Evolutionary conservation across 140 eudicot species (phyloP).

Genomic region (Ambrosia hybrid): DNA sequence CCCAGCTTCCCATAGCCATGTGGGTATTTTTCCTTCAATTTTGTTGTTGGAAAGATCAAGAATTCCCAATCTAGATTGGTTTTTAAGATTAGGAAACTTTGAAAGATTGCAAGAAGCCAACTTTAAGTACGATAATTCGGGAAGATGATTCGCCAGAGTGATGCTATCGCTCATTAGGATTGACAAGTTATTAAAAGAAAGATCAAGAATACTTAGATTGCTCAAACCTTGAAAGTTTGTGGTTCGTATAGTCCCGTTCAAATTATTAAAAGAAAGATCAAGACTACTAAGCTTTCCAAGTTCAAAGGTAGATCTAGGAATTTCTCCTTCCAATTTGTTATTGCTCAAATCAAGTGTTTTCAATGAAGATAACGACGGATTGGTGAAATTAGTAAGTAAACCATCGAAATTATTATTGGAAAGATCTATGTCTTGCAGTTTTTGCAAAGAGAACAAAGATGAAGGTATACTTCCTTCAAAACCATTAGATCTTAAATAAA

Average conservation of each 20-base stretch:
- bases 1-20: conserved; percentile 47
- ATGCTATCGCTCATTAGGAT: conserved; percentile 11
- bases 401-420: conserved; percentile 46
- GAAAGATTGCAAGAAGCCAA: conserved; percentile 49
- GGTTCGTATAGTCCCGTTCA: conserved; percentile 29
- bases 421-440: conserved; percentile 27
- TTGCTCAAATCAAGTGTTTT: conserved; percentile 38
- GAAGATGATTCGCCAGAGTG: conserved; percentile 15
- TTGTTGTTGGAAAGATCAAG: conserved; percentile 56
- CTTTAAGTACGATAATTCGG: conserved; percentile 15
- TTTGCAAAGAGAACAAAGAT: background rate
- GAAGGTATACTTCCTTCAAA: conserved; percentile 44
- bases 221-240: conserved; percentile 10
- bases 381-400: conserved; percentile 15
- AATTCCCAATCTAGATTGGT: conserved; percentile 18
- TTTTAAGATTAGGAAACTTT: conserved; percentile 35
- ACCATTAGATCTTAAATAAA: conserved; percentile 38
- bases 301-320: conserved; percentile 40
- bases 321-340: conserved; percentile 41
- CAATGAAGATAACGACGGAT: conserved; percentile 15
- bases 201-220: conserved; percentile 39
- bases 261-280: conserved; percentile 37
- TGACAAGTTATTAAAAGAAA: conserved; percentile 44
- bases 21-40: conserved; percentile 45
- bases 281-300: conserved; percentile 18